phyloP scores from a whole-genome alignment of 306 rosid genomes.

The Quercus agrifolia region DNA sequence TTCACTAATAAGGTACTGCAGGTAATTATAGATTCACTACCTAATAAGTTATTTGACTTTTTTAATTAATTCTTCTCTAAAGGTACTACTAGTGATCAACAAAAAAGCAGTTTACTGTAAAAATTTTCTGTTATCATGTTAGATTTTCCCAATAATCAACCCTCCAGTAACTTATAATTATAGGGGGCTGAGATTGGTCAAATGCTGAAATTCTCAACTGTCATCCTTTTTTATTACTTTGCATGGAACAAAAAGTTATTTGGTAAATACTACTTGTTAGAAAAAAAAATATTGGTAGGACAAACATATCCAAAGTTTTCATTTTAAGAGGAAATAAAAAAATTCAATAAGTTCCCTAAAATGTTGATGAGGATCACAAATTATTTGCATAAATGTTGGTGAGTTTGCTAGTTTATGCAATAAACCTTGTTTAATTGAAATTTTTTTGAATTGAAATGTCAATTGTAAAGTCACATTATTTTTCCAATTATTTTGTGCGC shows the following conservation, averaged over 20 bases:
- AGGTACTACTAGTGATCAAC: not conserved
- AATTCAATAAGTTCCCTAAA: too few species aligned
- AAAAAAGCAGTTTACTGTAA: not conserved
- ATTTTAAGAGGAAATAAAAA: too few species aligned
- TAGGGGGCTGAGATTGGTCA: not conserved
- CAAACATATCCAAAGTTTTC: too few species aligned
- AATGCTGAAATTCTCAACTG: not conserved
- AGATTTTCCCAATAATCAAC: not conserved
- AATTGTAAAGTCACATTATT: too few species aligned
- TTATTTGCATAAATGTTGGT: too few species aligned
- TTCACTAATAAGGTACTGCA: not conserved
- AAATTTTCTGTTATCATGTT: not conserved
- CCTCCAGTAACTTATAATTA: too few species aligned
- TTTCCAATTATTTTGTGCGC: too few species aligned
- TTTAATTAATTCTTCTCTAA: not conserved
- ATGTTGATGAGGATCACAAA: too few species aligned
- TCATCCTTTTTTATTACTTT: not conserved
- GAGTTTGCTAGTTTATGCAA: too few species aligned
- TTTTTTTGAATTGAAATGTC: too few species aligned
- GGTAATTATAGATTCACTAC: not conserved
- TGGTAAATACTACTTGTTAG: not conserved
- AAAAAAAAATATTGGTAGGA: not conserved
- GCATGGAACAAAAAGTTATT: not conserved
- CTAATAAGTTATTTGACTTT: not conserved
- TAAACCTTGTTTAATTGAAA: too few species aligned